Evolutionary conservation across 148 eudicot genomes (phyloP), one percentile per base, ranked within the genome.

Genomic region (Chenopodium quinoa): DNA sequence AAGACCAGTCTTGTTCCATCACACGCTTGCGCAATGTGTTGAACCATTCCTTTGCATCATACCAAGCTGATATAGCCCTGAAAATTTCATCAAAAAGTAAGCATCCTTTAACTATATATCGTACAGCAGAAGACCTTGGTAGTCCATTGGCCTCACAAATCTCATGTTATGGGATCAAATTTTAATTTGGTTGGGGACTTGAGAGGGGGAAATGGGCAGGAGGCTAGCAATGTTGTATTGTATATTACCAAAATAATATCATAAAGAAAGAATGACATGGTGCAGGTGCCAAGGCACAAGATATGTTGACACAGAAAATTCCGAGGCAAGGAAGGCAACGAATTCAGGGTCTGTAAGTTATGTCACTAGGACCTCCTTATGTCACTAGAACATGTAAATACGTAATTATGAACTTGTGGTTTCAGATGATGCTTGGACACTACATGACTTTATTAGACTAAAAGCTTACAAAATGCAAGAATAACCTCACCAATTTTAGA

Each of bases 1-100:
- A 95, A 6, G 98, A 90, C 98, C 97, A 93, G 71, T 95, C 98
- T 86, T 95, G 97, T 82, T 92, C 97, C 98, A 95, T 95, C 76
- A 93, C 97, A 54, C 89, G 86, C 86, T 92, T 90, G 83, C 97
- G 91, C 80, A 95, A 75, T n/a, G 89, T 63, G 86, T 95, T 77
- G 60, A 95, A 88, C 96, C 96, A 92, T 46, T 93, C 97, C 83
- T 88, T 88, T 62, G 87, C 86, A 23, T 95, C 87, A 17, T 90
- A 93, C 96, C 97, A 95, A 79, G 93, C 89, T 37, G 97, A 86
- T 62, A 95, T 85, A 52, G 97, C 98, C 89, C 98, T 95, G 92
- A 50, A 81, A 78, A 71, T 37, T 58, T 64, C 25, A 50, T n/a
- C 40, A 3, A 5, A 9, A 20, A n/a, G 68, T 81, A 22, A 78